Percentiles rank a stretch among this genome's conserved stretches.
Conservation (phyloP, 1,284 basidiomycete genomes). For the Ustilago xerochloae region DNA sequence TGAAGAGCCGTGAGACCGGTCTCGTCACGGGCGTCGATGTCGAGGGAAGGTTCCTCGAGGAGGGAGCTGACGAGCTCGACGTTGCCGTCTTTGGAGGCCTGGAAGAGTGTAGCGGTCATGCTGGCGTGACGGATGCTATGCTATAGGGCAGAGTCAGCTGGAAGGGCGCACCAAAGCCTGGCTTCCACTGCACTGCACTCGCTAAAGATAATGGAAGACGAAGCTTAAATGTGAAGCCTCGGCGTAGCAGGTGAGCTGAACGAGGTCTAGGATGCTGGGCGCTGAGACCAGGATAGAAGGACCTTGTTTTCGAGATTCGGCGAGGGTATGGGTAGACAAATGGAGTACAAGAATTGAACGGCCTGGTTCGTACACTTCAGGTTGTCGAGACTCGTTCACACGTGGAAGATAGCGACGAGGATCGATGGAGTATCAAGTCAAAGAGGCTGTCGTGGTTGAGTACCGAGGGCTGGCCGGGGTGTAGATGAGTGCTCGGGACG, state of each 20-base stretch:
- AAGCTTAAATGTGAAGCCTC: background rate
- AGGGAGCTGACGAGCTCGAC: constrained; percentile 49
- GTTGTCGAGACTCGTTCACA: background rate
- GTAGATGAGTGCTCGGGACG: background rate
- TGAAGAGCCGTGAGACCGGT: constrained; percentile 50
- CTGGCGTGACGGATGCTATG: constrained; percentile 15
- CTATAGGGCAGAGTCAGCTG: constrained; percentile 17
- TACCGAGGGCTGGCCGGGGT: no score
- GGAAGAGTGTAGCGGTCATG: constrained; percentile 59
- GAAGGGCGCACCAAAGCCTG: constrained; percentile 41
- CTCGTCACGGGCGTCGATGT: constrained; percentile 53
- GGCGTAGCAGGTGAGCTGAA: background rate
- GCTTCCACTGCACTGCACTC: constrained; percentile 30
- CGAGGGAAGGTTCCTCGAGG: constrained; percentile 47
- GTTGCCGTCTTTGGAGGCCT: constrained; percentile 58
- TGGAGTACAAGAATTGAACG: background rate
- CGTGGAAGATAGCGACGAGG: background rate
- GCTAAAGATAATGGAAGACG: background rate
- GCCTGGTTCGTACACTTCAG: no score
- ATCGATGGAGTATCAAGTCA: background rate
- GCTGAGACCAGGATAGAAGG: no score
- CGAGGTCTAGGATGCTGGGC: background rate
- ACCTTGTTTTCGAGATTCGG: no score
- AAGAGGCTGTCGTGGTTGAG: background rate
- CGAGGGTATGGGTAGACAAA: no score